These are phyloP conservation scores for Patellifolia procumbens DNA, from an alignment of 179 eudicot species.

Conservation along the genomic window DNA sequence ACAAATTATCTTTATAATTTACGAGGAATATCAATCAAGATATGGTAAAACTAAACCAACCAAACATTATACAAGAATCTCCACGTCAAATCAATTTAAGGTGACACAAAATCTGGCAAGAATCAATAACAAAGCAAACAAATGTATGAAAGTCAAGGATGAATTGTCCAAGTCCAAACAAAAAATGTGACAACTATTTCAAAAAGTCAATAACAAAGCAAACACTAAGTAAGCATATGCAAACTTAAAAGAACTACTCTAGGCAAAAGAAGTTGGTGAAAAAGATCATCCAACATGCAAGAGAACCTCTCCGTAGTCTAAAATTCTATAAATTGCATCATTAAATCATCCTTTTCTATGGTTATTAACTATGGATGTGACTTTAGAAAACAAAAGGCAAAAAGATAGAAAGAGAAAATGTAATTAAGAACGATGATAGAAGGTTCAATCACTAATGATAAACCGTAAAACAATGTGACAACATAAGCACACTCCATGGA, in stretches of 20 bases:
- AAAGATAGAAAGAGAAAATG: constrained; percentile 3
- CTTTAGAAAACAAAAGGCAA: background rate
- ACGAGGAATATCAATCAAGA: background rate
- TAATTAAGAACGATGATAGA: background rate
- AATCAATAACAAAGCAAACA: background rate
- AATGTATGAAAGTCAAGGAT: too few relatives aligned
- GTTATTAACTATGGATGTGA: background rate
- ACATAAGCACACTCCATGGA: background rate
- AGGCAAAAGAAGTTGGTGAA: background rate
- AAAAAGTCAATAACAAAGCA: too few relatives aligned
- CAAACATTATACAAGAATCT: background rate
- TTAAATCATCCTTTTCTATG: background rate
- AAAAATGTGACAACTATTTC: too few relatives aligned
- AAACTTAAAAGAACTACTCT: background rate
- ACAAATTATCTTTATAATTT: background rate
- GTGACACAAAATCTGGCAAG: background rate
- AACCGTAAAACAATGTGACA: constrained; percentile 4
- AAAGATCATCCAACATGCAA: constrained; percentile 5
- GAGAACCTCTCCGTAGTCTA: background rate
- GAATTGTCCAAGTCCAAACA: too few relatives aligned
- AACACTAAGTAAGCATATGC: too few relatives aligned
- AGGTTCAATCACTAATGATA: background rate
- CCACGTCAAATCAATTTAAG: background rate
- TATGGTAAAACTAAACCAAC: background rate
- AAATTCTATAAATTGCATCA: background rate